These are phyloP conservation scores for Fusarium camptoceras DNA, from an alignment of 2,329 filamentous ascomycete genomes.

Conservation along the genomic window DNA sequence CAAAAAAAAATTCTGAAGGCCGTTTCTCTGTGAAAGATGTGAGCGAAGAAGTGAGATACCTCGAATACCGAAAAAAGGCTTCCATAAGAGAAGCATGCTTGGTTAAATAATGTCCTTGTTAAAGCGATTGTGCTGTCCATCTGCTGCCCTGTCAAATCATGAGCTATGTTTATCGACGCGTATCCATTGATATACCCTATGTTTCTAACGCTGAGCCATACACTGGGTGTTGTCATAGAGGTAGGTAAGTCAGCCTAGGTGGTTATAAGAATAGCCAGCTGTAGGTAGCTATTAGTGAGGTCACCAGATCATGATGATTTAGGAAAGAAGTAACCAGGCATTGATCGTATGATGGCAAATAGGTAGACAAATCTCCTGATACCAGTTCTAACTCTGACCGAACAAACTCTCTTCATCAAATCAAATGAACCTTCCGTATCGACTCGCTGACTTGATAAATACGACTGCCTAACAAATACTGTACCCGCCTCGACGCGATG, in stretches of 20 bases:
- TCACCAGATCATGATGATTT: conserved; percentile 15
- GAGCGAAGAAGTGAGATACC: conserved; percentile 46
- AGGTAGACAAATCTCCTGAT: not conserved
- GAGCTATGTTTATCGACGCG: not conserved
- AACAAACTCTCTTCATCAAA: not conserved
- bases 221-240: not conserved
- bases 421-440: not conserved
- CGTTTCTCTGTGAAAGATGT: conserved; percentile 46
- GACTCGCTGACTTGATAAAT: not conserved
- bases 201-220: not conserved
- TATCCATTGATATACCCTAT: not conserved
- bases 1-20: conserved; percentile 53
- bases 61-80: conserved; percentile 41
- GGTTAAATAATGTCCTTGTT: conserved; percentile 38
- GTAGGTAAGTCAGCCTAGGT: not conserved
- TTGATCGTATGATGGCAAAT: conserved; percentile 28
- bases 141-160: not conserved
- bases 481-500: not conserved
- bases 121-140: conserved; percentile 11
- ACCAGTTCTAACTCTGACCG: conserved; percentile 1
- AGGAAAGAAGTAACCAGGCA: conserved; percentile 2
- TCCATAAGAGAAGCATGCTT: conserved; percentile 40
- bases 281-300: not conserved
- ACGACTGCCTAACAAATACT: not conserved
- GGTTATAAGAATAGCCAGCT: not conserved